These are phyloP conservation scores for Bromus sterilis DNA, from an alignment of 176 grass and related monocot genomes.

Conservation along the genomic window DNA sequence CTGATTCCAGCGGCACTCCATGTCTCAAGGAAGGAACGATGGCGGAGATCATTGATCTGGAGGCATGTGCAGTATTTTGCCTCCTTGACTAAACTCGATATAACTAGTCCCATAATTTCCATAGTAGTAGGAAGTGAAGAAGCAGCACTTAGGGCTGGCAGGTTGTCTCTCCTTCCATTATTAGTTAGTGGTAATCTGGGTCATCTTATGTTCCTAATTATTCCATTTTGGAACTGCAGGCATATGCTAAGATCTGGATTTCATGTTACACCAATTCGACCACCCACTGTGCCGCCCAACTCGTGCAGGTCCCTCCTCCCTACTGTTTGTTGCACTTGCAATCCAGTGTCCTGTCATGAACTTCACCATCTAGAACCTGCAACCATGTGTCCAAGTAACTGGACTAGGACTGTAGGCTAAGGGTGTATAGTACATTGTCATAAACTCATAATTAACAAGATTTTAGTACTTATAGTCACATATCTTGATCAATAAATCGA, in stretches of 20 bases:
- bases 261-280: constrained; percentile 86
- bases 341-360: neutral
- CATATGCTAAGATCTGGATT: constrained; percentile 87
- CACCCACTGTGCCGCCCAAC: constrained; percentile 81
- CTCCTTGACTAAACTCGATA: constrained; percentile 47
- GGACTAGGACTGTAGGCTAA: neutral
- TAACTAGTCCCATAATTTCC: constrained; percentile 92
- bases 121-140: constrained; percentile 76
- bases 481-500: neutral
- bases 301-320: constrained; percentile 55
- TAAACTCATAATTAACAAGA: neutral
- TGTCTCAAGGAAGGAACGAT: constrained; percentile 74
- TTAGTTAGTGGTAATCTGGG: neutral
- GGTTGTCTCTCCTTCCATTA: constrained; percentile 28
- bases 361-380: neutral
- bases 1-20: constrained; percentile 57
- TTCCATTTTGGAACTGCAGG: constrained; percentile 31
- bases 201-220: neutral
- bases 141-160: constrained; percentile 74
- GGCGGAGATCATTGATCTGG: constrained; percentile 73
- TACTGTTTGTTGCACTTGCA: neutral
- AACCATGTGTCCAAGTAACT: neutral
- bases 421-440: neutral
- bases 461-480: neutral
- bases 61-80: constrained; percentile 71